Evolutionary conservation across 2,329 filamentous ascomycete genomes (phyloP).

Genomic region (Fusarium fujikuroi): DNA sequence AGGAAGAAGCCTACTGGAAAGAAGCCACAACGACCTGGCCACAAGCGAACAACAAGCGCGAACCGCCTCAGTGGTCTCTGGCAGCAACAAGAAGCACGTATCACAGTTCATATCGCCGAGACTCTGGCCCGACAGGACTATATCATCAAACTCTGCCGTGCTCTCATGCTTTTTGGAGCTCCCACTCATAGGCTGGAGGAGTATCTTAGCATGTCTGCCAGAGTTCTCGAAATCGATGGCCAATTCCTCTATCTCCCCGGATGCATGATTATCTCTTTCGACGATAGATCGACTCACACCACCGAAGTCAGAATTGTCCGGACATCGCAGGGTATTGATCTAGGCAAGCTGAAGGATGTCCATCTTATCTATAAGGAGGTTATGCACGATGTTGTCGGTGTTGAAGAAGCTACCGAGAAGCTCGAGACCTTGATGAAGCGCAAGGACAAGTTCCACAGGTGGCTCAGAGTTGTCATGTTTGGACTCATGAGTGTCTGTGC

Average conservation of each 20-base stretch:
- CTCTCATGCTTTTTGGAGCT: slow-evolving; percentile 88
- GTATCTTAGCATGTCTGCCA: slow-evolving; percentile 86
- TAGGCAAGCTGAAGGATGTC: slow-evolving; percentile 70
- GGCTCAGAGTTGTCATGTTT: slow-evolving; percentile 70
- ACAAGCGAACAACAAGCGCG: slow-evolving; percentile 52
- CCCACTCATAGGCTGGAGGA: slow-evolving; percentile 91
- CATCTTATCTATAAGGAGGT: slow-evolving; percentile 74
- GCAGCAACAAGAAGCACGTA: slow-evolving; percentile 58
- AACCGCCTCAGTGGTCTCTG: slow-evolving; percentile 52
- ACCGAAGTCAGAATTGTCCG: slow-evolving; percentile 74
- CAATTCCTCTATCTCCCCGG: slow-evolving; percentile 91
- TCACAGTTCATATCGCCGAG: slow-evolving; percentile 66
- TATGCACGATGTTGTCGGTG: slow-evolving; percentile 67
- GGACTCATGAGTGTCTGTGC: slow-evolving; percentile 78
- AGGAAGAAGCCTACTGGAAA: slow-evolving; percentile 41
- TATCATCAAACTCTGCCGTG: slow-evolving; percentile 83
- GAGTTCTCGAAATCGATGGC: slow-evolving; percentile 84
- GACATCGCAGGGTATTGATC: slow-evolving; percentile 66
- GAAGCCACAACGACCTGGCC: slow-evolving; percentile 46
- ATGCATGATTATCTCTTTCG: slow-evolving; percentile 93
- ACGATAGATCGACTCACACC: slow-evolving; percentile 73
- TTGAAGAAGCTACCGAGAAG: slow-evolving; percentile 65
- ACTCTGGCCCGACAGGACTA: slow-evolving; percentile 84
- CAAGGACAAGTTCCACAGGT: slow-evolving; percentile 63
- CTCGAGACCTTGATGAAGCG: slow-evolving; percentile 66